Evolutionary conservation across 345 rosid genomes (phyloP).

Genomic region (Moringa oleifera): DNA sequence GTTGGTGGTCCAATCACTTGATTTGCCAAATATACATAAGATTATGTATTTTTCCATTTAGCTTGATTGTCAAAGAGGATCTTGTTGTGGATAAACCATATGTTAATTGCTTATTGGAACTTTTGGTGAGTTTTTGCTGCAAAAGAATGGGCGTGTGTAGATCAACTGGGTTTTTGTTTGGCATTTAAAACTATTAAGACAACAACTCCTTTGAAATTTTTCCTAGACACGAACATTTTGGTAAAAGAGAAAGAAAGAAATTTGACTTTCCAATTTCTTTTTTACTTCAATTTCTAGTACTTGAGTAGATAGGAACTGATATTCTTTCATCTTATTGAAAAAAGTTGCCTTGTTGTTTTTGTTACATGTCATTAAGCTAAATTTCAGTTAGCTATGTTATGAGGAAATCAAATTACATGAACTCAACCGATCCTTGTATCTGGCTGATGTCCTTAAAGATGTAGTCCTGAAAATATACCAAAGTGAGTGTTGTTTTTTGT

Average conservation of each 20-base stretch:
- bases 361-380: not conserved
- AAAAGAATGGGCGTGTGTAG: not conserved
- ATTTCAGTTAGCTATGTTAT: not conserved
- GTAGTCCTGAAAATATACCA: not conserved
- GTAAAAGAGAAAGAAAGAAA: not conserved
- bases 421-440: no score
- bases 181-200: not conserved
- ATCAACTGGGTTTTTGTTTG: slow-evolving; percentile 1
- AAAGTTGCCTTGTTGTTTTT: not conserved
- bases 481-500: not conserved
- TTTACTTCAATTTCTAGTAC: not conserved
- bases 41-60: no score
- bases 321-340: not conserved
- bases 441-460: not conserved
- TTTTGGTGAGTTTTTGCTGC: not conserved
- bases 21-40: slow-evolving; percentile 4
- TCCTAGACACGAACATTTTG: not conserved
- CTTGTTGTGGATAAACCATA: not conserved
- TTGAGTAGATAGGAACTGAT: not conserved
- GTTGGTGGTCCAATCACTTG: slow-evolving; percentile 34
- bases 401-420: not conserved
- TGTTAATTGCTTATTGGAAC: not conserved
- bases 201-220: not conserved
- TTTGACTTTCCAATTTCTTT: not conserved
- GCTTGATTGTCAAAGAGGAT: not conserved